Evolutionary conservation across 2,329 filamentous ascomycete species (phyloP), one percentile per base, ranked within the genome.

Genomic region (Ceratocystis harringtonii): DNA sequence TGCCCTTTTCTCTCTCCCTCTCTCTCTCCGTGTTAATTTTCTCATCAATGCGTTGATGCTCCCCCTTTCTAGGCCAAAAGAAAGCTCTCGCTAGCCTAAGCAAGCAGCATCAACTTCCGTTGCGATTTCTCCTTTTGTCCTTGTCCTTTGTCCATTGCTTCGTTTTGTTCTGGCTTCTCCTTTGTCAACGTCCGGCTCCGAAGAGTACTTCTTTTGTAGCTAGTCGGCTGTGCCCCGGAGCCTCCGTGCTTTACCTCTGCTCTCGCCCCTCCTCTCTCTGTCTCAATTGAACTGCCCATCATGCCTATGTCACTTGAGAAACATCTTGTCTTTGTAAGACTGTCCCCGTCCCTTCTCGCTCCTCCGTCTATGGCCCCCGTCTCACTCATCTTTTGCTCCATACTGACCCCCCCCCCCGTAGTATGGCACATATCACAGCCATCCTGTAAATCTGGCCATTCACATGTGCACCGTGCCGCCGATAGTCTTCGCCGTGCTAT

Each of bases 401-500:
- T 36, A 25, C 22, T 25, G 3, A 25, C 43, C 12, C 43, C 45
- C 55, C 17, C 22, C 6, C 32, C 41, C 48, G 52, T 12, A 94
- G 89, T 94, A 94, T 78, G 89, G 89, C 74, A 83, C 88, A 67
- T 92, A 94, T 73, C 89, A 94, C 76, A 84, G 89, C 72, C 86
- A 92, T 75, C 77, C 82, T 60, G 82, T 88, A 76, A 94, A 94
- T 74, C 77, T 92, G 67, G 80, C 79, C 69, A 92, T 94, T 72
- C 89, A 94, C 74, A 86, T 91, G 77, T 78, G 84, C 67, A 92
- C 88, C 73, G 89, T 94, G 66, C 89, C 89, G 57, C 75, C 88
- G 65, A 87, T 94, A 66, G 76, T 92, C 64, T 80, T 89, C 72
- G 86, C 87, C 1, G 81, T 78, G 48, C 86, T 92, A 71, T 78